Percentiles rank a stretch among this genome's conserved stretches.
Evolutionary conservation across 768 basidiomycete species (phyloP).

Genomic region (Russula emetica): DNA sequence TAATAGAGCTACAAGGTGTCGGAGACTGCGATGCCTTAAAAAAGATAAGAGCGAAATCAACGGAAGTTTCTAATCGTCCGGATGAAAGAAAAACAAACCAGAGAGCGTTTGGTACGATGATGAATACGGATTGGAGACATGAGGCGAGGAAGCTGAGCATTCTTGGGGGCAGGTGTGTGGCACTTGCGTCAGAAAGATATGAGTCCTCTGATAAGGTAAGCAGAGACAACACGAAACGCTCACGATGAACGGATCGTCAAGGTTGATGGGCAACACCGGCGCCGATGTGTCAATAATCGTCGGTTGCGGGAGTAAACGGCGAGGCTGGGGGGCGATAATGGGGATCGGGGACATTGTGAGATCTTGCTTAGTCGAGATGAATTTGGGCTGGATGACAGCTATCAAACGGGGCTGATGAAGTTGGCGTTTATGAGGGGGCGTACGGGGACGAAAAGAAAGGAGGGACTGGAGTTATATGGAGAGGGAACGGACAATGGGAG

Average conservation of each 20-base stretch:
- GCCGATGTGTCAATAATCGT: slow-evolving; percentile 21
- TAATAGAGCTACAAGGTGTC: slow-evolving; percentile 28
- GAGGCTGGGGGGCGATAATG: slow-evolving; percentile 28
- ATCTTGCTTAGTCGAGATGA: not conserved
- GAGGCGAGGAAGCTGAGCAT: slow-evolving; percentile 24
- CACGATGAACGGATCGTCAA: slow-evolving; percentile 29
- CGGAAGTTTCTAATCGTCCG: not conserved
- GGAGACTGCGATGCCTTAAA: slow-evolving; percentile 27
- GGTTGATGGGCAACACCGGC: slow-evolving; percentile 15
- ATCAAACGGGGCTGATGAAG: not conserved
- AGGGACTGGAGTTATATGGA: slow-evolving; percentile 24
- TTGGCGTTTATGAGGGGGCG: slow-evolving; percentile 5
- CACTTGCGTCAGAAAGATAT: slow-evolving; percentile 18
- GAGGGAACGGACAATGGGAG: slow-evolving; percentile 22
- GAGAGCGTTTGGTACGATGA: slow-evolving; percentile 19
- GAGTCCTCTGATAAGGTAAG: slow-evolving; percentile 4
- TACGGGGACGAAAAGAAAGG: slow-evolving; percentile 17
- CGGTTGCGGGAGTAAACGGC: slow-evolving; percentile 18
- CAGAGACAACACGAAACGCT: slow-evolving; percentile 4
- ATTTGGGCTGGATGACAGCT: not conserved
- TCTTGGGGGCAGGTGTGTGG: slow-evolving; percentile 22
- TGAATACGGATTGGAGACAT: slow-evolving; percentile 27
- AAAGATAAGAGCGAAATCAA: not conserved
- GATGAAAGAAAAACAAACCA: slow-evolving; percentile 13
- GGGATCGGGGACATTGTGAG: slow-evolving; percentile 27